Evolutionary conservation across 768 basidiomycete species (phyloP).

Genomic region (Hortiboletus flavorubellus): DNA sequence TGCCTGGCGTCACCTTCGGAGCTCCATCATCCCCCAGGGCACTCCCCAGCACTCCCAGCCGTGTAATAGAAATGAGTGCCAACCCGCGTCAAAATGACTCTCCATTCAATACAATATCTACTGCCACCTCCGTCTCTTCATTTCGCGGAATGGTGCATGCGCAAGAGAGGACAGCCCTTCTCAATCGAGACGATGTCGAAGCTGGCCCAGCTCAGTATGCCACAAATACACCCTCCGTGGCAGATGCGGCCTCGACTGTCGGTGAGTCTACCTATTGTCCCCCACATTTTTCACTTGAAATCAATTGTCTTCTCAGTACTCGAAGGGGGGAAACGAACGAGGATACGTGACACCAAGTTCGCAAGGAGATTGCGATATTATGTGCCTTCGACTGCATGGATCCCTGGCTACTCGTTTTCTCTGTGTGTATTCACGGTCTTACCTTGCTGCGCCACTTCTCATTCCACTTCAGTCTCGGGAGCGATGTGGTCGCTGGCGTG

Average conservation of each 20-base stretch:
- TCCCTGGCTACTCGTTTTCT: slow-evolving; percentile 69
- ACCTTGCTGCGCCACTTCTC: not conserved
- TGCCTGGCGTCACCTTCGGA: too few species aligned
- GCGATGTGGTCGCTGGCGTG: slow-evolving; percentile 80
- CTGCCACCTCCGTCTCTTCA: slow-evolving; percentile 27
- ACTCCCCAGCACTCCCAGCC: not conserved
- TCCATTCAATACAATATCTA: slow-evolving; percentile 23
- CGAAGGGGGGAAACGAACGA: slow-evolving; percentile 14
- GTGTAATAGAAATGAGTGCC: slow-evolving; percentile 12
- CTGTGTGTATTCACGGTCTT: slow-evolving; percentile 43
- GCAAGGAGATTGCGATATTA: slow-evolving; percentile 66
- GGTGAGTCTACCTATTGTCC: slow-evolving; percentile 8
- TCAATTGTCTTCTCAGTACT: not conserved
- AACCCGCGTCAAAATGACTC: slow-evolving; percentile 2
- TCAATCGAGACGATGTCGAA: slow-evolving; percentile 26
- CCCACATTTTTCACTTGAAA: not conserved
- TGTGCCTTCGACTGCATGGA: slow-evolving; percentile 74
- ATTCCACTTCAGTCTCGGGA: slow-evolving; percentile 43
- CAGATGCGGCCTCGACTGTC: slow-evolving; percentile 17
- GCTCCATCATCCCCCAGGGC: not conserved
- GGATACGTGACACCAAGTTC: slow-evolving; percentile 30
- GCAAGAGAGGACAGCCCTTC: slow-evolving; percentile 24
- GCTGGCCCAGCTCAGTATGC: slow-evolving; percentile 23
- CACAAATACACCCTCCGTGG: slow-evolving; percentile 6
- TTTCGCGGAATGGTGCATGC: slow-evolving; percentile 22